These are phyloP conservation scores for Kwoniella europaea DNA, from an alignment of 768 basidiomycete genomes.

Conservation along the genomic window DNA sequence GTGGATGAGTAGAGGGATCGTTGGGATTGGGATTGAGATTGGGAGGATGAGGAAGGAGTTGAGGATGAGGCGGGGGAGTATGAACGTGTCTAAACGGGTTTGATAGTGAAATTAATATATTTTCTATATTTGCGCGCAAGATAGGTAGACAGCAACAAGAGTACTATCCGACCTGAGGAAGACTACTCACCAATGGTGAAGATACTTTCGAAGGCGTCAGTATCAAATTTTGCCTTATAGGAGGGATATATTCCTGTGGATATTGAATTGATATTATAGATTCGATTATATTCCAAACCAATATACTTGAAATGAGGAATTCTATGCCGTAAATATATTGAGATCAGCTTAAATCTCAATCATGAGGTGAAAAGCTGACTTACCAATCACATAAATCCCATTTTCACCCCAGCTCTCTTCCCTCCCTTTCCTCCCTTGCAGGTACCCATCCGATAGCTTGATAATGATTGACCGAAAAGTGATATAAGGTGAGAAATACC, in stretches of 20 bases:
- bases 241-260: conserved; percentile 13
- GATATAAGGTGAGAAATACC: conserved; percentile 41
- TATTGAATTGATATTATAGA: conserved; percentile 27
- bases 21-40: neutral
- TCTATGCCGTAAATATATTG: conserved; percentile 15
- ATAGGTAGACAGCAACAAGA: no score
- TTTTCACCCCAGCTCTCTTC: conserved; percentile 22
- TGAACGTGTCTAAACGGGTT: conserved; percentile 21
- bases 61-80: conserved; percentile 21
- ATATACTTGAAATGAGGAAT: conserved; percentile 21
- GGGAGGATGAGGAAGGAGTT: conserved; percentile 7
- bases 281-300: conserved; percentile 40
- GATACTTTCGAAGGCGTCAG: conserved; percentile 38
- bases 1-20: neutral
- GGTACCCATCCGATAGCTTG: conserved; percentile 25
- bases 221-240: conserved; percentile 18
- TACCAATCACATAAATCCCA: conserved; percentile 26
- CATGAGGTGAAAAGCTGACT: conserved; percentile 1
- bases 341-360: neutral
- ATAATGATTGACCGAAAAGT: conserved; percentile 30
- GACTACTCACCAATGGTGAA: conserved; percentile 38
- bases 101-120: neutral
- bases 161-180: neutral
- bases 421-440: conserved; percentile 21
- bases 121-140: neutral